Evolutionary conservation across 306 rosid genomes (phyloP).

Genomic region (Cotoneaster glaucophyllus): DNA sequence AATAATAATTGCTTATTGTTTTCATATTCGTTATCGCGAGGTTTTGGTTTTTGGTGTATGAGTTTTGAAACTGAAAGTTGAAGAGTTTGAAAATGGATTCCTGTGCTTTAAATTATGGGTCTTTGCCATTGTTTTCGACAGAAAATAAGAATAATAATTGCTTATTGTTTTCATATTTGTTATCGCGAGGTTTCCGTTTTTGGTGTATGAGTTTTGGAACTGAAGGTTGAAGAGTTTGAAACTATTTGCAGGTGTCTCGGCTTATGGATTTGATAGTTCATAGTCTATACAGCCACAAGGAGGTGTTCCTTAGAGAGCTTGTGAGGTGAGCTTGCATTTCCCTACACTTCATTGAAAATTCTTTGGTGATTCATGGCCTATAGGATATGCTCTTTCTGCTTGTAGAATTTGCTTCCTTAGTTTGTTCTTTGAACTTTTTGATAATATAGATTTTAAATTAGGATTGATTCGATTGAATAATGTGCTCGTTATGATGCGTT

Average conservation of each 20-base stretch:
- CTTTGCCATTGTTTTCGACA: too few species aligned
- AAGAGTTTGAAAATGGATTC: conserved; percentile 8
- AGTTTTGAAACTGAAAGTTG: conserved; percentile 5
- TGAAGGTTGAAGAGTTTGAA: conserved; percentile 11
- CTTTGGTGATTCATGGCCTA: neutral
- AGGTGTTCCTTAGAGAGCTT: conserved; percentile 86
- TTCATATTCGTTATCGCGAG: neutral
- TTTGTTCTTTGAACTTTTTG: neutral
- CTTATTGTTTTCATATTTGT: neutral
- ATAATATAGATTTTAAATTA: neutral
- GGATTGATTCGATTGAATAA: neutral
- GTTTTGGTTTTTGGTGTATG: neutral
- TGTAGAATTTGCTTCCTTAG: neutral
- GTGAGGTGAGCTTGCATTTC: conserved; percentile 52
- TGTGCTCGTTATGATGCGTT: neutral
- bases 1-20: neutral
- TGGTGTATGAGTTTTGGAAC: neutral
- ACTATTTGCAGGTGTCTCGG: conserved; percentile 64
- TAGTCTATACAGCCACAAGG: conserved; percentile 90
- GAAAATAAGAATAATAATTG: neutral
- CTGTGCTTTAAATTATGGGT: too few species aligned
- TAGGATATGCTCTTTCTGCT: neutral
- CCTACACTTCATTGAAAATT: neutral
- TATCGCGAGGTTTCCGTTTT: neutral
- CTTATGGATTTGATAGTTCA: conserved; percentile 90